A percentile compares a stretch with the other conserved stretches of the same genome.
These are phyloP conservation scores for Pogostemon cablin DNA, from an alignment of 257 asterid genomes.

Conservation along the genomic window DNA sequence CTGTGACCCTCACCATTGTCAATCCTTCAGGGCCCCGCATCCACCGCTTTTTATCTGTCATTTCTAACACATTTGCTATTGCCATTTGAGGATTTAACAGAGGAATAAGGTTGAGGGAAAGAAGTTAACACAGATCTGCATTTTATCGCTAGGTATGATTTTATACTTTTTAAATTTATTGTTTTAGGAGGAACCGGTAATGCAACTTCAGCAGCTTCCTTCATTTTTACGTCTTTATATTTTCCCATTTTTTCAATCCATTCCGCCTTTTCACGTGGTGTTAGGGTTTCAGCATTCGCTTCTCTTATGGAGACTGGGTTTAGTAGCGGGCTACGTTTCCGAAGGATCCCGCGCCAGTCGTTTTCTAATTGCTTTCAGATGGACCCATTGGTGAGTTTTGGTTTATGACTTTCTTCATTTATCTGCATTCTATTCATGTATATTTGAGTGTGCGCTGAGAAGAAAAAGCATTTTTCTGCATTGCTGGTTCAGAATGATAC, in stretches of 20 bases:
- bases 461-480: slow-evolving; percentile 10
- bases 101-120: no score
- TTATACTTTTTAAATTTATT: not conserved
- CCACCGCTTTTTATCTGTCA: no score
- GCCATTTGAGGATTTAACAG: no score
- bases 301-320: slow-evolving; percentile 62
- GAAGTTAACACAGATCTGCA: not conserved
- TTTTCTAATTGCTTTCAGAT: slow-evolving; percentile 64
- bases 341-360: slow-evolving; percentile 72
- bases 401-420: slow-evolving; percentile 3
- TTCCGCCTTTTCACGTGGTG: not conserved
- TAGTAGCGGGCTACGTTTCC: slow-evolving; percentile 70
- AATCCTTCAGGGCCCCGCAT: no score
- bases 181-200: not conserved
- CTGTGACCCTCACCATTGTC: no score
- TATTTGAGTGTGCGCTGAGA: slow-evolving; percentile 12
- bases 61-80: no score
- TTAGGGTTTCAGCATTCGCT: slow-evolving; percentile 30
- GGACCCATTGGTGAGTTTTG: slow-evolving; percentile 85
- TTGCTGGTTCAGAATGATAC: slow-evolving; percentile 2
- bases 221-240: not conserved
- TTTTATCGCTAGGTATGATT: not conserved
- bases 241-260: not conserved
- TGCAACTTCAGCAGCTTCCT: not conserved
- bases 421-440: not conserved